phyloP scores from a whole-genome alignment of 148 eudicot genomes.

The Cornus suecica region DNA sequence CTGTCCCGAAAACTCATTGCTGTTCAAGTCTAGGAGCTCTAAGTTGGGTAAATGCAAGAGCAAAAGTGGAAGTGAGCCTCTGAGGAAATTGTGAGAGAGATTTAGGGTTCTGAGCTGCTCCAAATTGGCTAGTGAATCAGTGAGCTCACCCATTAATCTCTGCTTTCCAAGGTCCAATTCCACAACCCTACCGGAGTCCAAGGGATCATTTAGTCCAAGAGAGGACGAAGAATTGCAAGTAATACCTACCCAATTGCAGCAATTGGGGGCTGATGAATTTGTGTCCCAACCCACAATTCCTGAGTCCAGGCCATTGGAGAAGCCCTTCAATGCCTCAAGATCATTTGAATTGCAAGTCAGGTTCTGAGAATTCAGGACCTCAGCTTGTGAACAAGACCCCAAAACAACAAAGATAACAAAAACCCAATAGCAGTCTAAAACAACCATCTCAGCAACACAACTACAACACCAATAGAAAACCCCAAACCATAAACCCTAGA shows the following conservation, averaged over 20 bases:
- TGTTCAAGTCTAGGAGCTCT: constrained; percentile 25
- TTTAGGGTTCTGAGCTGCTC: constrained; percentile 25
- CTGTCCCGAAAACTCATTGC: constrained; percentile 12
- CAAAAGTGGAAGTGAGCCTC: constrained; percentile 13
- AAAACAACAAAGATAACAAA: constrained; percentile 1
- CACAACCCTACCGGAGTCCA: constrained; percentile 24
- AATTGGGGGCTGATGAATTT: constrained; percentile 14
- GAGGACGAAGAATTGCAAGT: constrained; percentile 10
- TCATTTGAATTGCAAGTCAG: constrained; percentile 21
- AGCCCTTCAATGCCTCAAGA: constrained; percentile 11
- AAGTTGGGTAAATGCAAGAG: constrained; percentile 16
- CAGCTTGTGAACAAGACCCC: constrained; percentile 6
- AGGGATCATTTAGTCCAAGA: neutral
- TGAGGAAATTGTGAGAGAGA: constrained; percentile 27
- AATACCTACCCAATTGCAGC: constrained; percentile 32
- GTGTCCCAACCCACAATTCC: constrained; percentile 21
- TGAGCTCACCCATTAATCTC: constrained; percentile 19
- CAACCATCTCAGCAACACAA: constrained; percentile 10
- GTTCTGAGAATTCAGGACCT: constrained; percentile 16
- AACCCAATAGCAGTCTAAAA: neutral
- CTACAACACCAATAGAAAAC: too few species aligned
- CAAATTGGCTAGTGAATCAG: constrained; percentile 13
- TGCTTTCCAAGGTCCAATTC: constrained; percentile 14
- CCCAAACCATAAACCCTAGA: neutral
- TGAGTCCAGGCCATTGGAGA: constrained; percentile 17